Evolutionary conservation across 1,284 basidiomycete species (phyloP), one percentile per base, ranked within the genome.

Genomic region (Ceratobasidium sp.): DNA sequence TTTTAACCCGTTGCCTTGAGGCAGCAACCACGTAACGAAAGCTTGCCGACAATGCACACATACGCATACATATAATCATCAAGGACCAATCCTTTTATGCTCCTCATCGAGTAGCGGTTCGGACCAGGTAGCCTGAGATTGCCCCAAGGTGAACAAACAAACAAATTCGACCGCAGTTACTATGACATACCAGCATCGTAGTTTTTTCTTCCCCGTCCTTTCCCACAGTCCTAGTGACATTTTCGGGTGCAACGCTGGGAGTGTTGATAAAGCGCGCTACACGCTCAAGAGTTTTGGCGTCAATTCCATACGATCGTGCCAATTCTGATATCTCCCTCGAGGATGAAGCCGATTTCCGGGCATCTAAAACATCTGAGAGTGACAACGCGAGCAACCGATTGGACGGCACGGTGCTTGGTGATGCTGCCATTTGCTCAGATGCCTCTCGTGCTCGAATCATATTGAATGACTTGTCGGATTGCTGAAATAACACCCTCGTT

Each of bases 251-350:
- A 7, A 93, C 85, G 81, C 90, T 93, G 3, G 92, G 92, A 75
- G 89, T 92, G 82, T 89, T 95, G 80, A 95, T 88, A 83, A 87
- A 89, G 64, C 86, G 84, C 37, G 89, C 85, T 33, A 96, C 80
- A 15, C 83, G 87, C 66, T 89, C 86, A 74, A 96, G 81, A 76
- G 85, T 88, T 26, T 84, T 84, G 1, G 85, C 79, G 65, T 91
- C 90, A 26, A 96, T 83, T 6, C 86, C 88, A 82, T 90, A 91
- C 80, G 86, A 86, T 71, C 83, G 82, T 67, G 89, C 89, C 10
- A 93, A 83, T 39, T 83, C 81, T 51, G 87, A 85, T 2, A 91
- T 80, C 31, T 91, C 88, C 33, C 83, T 80, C 3, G 78, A 80
- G 0, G 87, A 84, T 31, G 83, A 82, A 0, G 86, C 84, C 1